phyloP scores from a whole-genome alignment of 176 grass and related monocot species.

The Avena eriantha region DNA sequence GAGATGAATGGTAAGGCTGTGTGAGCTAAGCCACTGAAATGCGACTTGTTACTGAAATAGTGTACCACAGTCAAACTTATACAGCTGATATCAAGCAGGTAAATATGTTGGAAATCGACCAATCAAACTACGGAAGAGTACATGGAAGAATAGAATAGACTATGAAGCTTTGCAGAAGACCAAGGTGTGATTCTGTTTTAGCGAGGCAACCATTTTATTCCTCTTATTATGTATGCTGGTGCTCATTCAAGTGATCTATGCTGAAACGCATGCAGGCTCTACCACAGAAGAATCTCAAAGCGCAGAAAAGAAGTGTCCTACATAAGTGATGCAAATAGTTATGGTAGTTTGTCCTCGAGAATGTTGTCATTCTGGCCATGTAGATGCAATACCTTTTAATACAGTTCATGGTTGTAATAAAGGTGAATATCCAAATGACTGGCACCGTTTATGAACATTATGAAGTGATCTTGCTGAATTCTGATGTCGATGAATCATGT shows the following conservation, averaged over 20 bases:
- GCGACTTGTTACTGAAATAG: neutral
- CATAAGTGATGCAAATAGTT: slow-evolving; percentile 58
- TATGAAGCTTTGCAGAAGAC: slow-evolving; percentile 64
- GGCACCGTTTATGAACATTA: neutral
- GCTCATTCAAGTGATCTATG: neutral
- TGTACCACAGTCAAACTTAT: slow-evolving; percentile 28
- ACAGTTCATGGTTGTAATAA: neutral
- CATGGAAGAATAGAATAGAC: slow-evolving; percentile 84
- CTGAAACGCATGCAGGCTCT: slow-evolving; percentile 47
- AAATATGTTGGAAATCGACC: slow-evolving; percentile 88
- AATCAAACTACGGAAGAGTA: slow-evolving; percentile 83
- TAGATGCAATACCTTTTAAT: neutral
- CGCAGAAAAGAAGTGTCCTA: slow-evolving; percentile 64
- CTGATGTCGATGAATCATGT: neutral
- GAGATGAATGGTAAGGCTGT: slow-evolving; percentile 77
- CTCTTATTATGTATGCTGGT: neutral
- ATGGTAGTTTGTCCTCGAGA: neutral
- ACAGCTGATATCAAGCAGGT: slow-evolving; percentile 53
- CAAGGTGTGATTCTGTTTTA: slow-evolving; percentile 49
- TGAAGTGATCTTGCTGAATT: neutral
- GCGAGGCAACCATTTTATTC: neutral
- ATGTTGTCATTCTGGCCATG: neutral
- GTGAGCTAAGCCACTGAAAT: neutral
- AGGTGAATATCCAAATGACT: slow-evolving; percentile 12
- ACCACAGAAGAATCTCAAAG: slow-evolving; percentile 62